Conservation (phyloP, 2,329 filamentous ascomycete genomes). For the Diplodia sapinea region DNA sequence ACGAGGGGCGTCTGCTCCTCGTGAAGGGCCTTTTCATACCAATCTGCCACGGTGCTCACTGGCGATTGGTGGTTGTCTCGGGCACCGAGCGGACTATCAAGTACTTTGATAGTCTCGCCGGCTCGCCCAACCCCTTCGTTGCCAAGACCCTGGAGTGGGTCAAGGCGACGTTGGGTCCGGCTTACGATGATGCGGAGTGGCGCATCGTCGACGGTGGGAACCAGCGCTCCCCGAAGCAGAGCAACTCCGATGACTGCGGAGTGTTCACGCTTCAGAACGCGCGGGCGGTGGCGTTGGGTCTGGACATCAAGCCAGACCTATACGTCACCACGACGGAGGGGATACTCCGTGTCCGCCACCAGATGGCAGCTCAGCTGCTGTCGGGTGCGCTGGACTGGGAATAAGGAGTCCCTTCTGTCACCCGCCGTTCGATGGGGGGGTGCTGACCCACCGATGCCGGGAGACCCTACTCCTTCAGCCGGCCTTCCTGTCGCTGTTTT, state of each 20-base stretch:
- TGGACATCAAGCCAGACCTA: conserved; percentile 53
- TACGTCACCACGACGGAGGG: conserved; percentile 49
- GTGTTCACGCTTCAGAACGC: conserved; percentile 77
- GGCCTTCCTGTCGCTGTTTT: too few species aligned
- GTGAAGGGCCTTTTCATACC: conserved; percentile 73
- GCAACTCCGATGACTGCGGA: conserved; percentile 76
- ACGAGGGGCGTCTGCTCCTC: conserved; percentile 56
- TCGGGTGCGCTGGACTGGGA: conserved; percentile 22
- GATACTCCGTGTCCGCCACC: conserved; percentile 64
- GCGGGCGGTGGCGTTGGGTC: conserved; percentile 59
- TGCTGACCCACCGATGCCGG: not conserved
- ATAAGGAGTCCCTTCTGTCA: conserved; percentile 13
- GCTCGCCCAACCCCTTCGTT: conserved; percentile 44
- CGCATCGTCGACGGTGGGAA: conserved; percentile 52
- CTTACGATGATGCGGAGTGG: conserved; percentile 67
- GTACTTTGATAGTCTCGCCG: conserved; percentile 71
- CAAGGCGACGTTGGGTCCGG: conserved; percentile 60
- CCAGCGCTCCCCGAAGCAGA: conserved; percentile 60
- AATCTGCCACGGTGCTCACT: conserved; percentile 69
- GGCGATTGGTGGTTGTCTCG: conserved; percentile 73
- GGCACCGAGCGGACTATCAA: conserved; percentile 66
- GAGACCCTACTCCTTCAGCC: not conserved
- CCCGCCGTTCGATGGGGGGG: conserved; percentile 4
- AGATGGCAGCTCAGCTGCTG: conserved; percentile 61
- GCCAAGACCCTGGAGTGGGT: conserved; percentile 46